Conservation (phyloP, 2,329 filamentous ascomycete species). For the Botrytis medusae region DNA sequence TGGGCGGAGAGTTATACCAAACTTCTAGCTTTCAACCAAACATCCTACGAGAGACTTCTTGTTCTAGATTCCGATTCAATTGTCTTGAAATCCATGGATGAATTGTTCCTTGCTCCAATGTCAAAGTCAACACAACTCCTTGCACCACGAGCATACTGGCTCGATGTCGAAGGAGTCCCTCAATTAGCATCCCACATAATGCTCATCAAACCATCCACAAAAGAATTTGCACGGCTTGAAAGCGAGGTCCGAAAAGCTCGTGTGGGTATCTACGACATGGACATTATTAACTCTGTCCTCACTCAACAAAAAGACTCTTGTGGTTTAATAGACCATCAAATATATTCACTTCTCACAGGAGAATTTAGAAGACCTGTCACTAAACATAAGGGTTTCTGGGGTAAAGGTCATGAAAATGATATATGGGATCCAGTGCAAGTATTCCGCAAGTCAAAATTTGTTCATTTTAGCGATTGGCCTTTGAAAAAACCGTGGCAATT, state of each 20-base stretch:
- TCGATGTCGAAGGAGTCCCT: conserved; percentile 44
- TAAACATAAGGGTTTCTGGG: conserved; percentile 52
- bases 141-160: conserved; percentile 64
- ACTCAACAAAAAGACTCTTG: conserved; percentile 41
- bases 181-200: conserved; percentile 56
- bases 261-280: conserved; percentile 54
- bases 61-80: conserved; percentile 33
- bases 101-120: conserved; percentile 58
- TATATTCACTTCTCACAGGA: conserved; percentile 55
- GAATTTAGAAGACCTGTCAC: conserved; percentile 50
- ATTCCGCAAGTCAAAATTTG: conserved; percentile 52
- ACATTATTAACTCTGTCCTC: conserved; percentile 46
- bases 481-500: conserved; percentile 58
- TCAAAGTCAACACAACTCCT: conserved; percentile 45
- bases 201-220: conserved; percentile 54
- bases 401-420: conserved; percentile 38
- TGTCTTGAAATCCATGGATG: conserved; percentile 51
- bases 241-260: conserved; percentile 31
- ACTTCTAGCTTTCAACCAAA: conserved; percentile 66
- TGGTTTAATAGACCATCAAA: conserved; percentile 55
- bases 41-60: conserved; percentile 49
- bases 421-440: conserved; percentile 53
- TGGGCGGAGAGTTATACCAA: conserved; percentile 58
- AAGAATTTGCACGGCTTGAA: conserved; percentile 47
- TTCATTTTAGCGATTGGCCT: conserved; percentile 62